Evolutionary conservation across 345 rosid species (phyloP), one percentile per base, ranked within the genome.

Genomic region (Cochlearia excelsa): DNA sequence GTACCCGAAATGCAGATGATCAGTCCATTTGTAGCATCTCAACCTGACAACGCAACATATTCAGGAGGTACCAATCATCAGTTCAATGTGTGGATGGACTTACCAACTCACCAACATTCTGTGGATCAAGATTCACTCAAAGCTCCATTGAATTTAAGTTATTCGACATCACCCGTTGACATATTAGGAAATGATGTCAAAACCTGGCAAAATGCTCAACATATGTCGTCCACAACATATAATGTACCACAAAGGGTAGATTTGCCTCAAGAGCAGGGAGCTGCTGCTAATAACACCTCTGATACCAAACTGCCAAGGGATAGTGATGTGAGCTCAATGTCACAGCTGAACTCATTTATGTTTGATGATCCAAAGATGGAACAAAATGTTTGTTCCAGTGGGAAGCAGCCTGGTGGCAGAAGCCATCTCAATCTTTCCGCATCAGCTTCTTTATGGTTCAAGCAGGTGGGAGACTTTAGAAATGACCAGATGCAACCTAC

Each of bases 301-400:
- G 58, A 23, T 30, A 30, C 57, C 44, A 63, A 65, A 62, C 47
- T 40, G 54, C 55, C 67, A 33, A 34, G 46, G 74, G 79, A 70
- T 61, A 39, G 40, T 26, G 69, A 68, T 43, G 54, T 49, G 46
- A 70, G 49, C 67, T 61, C 76, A 16, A 71, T 55, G 49, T 54
- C 72, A 60, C 75, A 7, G 52, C 63, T 46, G n/a, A 68, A 64
- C 51, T 54, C 68, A 29, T 57, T 63, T 54, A 37, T 65, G 40
- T 59, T 68, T 38, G 63, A 55, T 53, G 79, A 72, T 45, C 8
- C 65, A 61, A 74, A 74, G 53, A 51, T 58, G 61, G 55, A 48
- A 38, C 65, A 60, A 56, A 56, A 55, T 40, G 59, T 55, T 9
- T 39, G 31, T 26, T 54, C 38, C 7, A 37, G 45, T 26, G 58